Percentiles rank a stretch among this genome's conserved stretches.
These are phyloP conservation scores for Sphagnum contortum DNA, from an alignment of 225 moss, liverwort and hornwort genomes.

Conservation along the genomic window DNA sequence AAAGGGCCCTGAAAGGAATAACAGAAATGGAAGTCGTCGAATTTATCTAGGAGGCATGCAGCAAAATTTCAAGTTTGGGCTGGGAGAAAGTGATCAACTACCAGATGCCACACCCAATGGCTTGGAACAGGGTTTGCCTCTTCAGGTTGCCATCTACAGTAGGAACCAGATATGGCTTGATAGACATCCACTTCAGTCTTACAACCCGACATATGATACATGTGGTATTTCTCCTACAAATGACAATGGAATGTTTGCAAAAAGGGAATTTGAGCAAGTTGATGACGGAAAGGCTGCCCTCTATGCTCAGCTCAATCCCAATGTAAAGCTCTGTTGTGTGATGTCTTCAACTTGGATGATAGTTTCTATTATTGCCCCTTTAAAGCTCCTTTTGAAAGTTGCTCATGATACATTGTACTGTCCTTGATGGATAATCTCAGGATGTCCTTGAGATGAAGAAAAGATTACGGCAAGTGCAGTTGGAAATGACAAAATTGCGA, in stretches of 20 bases:
- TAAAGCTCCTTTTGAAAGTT: too few relatives aligned
- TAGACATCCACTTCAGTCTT: too few relatives aligned
- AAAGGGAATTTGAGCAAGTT: conserved; percentile 12
- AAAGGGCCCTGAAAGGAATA: conserved; percentile 25
- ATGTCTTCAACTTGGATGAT: too few relatives aligned
- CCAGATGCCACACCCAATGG: conserved; percentile 35
- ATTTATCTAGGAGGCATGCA: too few relatives aligned
- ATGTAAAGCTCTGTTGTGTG: conserved; percentile 14
- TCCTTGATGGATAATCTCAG: conserved; percentile 17
- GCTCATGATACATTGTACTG: background rate
- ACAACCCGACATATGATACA: too few relatives aligned
- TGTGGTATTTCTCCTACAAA: too few relatives aligned
- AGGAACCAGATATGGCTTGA: too few relatives aligned
- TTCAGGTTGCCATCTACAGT: too few relatives aligned
- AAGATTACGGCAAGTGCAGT: conserved; percentile 92
- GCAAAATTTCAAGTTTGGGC: too few relatives aligned
- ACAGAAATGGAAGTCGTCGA: too few relatives aligned
- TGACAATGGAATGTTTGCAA: conserved; percentile 10
- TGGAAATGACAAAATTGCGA: conserved; percentile 96
- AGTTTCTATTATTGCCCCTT: too few relatives aligned
- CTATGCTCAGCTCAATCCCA: conserved; percentile 12
- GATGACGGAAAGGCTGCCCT: conserved; percentile 18
- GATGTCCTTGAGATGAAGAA: conserved; percentile 96
- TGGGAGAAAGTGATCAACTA: conserved; percentile 28
- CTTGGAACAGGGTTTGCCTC: conserved; percentile 16